Conservation (phyloP, 768 basidiomycete species). For the Xerocomus brunneocitrinus region DNA sequence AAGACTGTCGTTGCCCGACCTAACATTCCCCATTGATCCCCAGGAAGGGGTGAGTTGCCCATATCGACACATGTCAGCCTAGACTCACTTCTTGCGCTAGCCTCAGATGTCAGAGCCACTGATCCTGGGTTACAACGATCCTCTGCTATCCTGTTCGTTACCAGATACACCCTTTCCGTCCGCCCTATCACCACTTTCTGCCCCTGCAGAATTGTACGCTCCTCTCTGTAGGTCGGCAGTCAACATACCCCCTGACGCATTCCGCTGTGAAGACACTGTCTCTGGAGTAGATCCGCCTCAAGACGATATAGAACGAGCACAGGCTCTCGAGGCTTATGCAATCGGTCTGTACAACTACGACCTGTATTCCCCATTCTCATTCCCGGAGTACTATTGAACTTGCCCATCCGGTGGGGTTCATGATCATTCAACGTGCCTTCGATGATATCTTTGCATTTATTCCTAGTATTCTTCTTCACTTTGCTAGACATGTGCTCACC, state of each 20-base stretch:
- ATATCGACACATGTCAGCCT: background rate
- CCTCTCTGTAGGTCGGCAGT: background rate
- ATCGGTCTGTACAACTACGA: slow-evolving; percentile 27
- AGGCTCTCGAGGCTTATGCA: slow-evolving; percentile 28
- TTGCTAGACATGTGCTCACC: background rate
- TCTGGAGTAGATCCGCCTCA: slow-evolving; percentile 4
- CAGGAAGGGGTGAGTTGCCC: slow-evolving; percentile 10
- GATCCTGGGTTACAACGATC: background rate
- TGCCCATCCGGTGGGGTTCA: background rate
- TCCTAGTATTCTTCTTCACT: background rate
- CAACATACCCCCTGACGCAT: slow-evolving; percentile 2
- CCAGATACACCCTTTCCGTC: background rate
- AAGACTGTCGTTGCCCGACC: background rate
- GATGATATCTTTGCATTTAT: background rate
- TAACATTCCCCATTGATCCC: background rate
- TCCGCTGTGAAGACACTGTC: background rate
- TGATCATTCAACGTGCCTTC: background rate
- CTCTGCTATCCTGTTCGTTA: background rate
- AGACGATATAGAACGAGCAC: slow-evolving; percentile 23
- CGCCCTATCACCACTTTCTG: slow-evolving; percentile 1
- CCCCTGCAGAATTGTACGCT: background rate
- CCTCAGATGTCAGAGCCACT: background rate
- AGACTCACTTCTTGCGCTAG: background rate
- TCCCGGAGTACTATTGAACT: slow-evolving; percentile 17
- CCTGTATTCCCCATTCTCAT: slow-evolving; percentile 18